Evolutionary conservation across 306 rosid species (phyloP).

Genomic region (Pterocarpus macrocarpus): DNA sequence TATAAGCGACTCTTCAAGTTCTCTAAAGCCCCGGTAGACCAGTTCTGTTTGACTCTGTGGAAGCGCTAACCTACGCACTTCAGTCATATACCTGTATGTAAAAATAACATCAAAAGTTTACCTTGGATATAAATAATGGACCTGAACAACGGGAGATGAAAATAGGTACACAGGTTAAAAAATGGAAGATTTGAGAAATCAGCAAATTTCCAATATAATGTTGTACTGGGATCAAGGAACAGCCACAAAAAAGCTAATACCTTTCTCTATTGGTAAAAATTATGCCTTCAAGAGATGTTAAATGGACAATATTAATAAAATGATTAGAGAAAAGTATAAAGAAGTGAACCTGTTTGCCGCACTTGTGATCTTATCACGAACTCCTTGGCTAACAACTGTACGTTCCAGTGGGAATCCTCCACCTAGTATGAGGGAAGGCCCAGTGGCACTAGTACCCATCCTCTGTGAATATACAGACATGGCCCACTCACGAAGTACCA

Average conservation of each 20-base stretch:
- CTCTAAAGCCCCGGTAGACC: constrained; percentile 82
- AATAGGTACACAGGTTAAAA: not conserved
- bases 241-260: constrained; percentile 2
- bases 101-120: constrained; percentile 35
- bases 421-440: constrained; percentile 74
- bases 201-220: constrained; percentile 6
- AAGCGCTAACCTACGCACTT: constrained; percentile 88
- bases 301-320: constrained; percentile 33
- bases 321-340: constrained; percentile 29
- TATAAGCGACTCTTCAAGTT: constrained; percentile 90
- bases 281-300: not conserved
- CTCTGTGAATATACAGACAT: constrained; percentile 84
- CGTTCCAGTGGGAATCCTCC: constrained; percentile 84
- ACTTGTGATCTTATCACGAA: constrained; percentile 92
- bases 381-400: constrained; percentile 78
- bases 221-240: constrained; percentile 15
- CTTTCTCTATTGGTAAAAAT: not conserved
- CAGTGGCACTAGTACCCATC: constrained; percentile 68
- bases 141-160: constrained; percentile 6
- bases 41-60: constrained; percentile 85
- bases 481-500: constrained; percentile 93
- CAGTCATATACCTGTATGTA: constrained; percentile 85
- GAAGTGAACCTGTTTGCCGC: constrained; percentile 82
- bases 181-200: constrained; percentile 2
- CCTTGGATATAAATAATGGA: constrained; percentile 8